These are phyloP conservation scores for Pseudogymnoascus sp. DNA, from an alignment of 2,329 filamentous ascomycete genomes.

Conservation along the genomic window DNA sequence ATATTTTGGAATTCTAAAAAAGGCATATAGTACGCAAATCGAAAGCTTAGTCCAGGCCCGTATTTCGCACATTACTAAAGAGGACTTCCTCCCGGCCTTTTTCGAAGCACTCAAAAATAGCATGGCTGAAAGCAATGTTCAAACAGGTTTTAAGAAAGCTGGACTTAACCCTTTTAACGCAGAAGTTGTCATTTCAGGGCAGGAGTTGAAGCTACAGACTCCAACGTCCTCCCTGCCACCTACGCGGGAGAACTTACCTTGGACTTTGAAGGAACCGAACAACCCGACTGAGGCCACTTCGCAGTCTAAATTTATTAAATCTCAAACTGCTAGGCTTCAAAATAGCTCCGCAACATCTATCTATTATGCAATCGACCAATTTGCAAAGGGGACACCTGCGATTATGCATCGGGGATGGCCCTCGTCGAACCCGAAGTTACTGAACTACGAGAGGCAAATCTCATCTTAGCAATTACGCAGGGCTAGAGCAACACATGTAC, in stretches of 20 bases:
- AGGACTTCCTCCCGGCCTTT: background rate
- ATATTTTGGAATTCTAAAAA: background rate
- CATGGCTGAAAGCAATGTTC: no score
- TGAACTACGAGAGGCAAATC: no score
- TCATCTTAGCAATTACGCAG: no score
- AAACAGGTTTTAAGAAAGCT: no score
- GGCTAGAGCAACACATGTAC: no score
- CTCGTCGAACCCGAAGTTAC: no score
- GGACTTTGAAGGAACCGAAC: background rate
- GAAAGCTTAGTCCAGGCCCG: background rate
- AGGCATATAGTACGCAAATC: background rate
- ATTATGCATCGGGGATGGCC: no score
- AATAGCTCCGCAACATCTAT: background rate
- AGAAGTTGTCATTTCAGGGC: no score
- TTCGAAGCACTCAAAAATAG: no score
- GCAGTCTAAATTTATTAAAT: background rate
- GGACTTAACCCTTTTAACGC: no score
- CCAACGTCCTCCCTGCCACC: no score
- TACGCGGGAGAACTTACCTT: background rate
- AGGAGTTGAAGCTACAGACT: no score
- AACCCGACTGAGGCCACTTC: background rate
- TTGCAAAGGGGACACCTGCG: background rate
- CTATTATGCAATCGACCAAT: background rate
- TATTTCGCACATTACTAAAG: background rate
- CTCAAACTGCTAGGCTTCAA: background rate